Conservation (phyloP, 768 basidiomycete species). For the Symmetrospora coprosmae region DNA sequence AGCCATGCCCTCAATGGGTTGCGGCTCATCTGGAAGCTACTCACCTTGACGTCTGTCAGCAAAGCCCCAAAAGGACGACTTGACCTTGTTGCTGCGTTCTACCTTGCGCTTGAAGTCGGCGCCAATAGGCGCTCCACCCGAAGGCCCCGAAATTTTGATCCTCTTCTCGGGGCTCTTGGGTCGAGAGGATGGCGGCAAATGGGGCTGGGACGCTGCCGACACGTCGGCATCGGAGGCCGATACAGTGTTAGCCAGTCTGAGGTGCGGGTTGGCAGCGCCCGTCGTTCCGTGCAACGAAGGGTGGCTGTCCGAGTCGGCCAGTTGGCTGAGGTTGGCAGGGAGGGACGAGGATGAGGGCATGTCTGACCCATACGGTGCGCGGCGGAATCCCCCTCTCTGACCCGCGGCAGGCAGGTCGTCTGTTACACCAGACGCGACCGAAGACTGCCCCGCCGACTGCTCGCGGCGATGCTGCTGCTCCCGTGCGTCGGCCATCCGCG, state of each 20-base stretch:
- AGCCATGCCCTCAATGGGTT: not conserved
- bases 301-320: slow-evolving; percentile 15
- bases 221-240: not conserved
- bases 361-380: slow-evolving; percentile 17
- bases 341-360: slow-evolving; percentile 52
- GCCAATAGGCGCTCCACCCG: slow-evolving; percentile 67
- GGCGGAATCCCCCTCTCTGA: not conserved
- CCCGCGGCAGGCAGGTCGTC: slow-evolving; percentile 20
- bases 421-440: slow-evolving; percentile 16
- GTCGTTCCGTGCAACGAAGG: too few relatives aligned
- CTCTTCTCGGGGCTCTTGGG: slow-evolving; percentile 13
- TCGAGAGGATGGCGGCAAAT: not conserved
- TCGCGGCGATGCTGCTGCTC: slow-evolving; percentile 13
- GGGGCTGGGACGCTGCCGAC: not conserved
- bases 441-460: slow-evolving; percentile 22
- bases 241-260: not conserved
- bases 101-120: slow-evolving; percentile 69
- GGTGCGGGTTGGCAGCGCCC: not conserved
- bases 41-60: slow-evolving; percentile 46
- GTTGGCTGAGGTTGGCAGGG: slow-evolving; percentile 42
- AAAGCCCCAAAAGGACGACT: slow-evolving; percentile 90
- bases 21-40: too few relatives aligned
- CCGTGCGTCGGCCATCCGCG: not conserved
- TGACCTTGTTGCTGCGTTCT: slow-evolving; percentile 79
- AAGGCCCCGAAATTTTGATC: slow-evolving; percentile 69